Percentiles rank a stretch among this genome's conserved stretches.
Conservation (phyloP, 139 green algal genomes). For the Axilococcus clingmanii region DNA sequence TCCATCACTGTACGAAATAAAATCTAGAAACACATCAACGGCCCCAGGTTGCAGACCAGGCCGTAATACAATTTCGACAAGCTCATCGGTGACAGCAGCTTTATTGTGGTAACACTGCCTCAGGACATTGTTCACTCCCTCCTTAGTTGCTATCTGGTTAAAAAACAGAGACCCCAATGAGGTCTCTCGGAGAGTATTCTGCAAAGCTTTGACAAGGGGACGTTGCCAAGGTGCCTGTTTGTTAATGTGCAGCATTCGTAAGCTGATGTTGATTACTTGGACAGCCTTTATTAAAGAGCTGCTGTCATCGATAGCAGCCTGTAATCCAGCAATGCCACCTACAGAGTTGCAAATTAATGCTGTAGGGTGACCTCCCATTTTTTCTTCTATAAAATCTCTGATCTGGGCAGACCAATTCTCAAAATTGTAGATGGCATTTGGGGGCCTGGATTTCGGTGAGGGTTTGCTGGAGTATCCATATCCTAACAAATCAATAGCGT, state of each 20-base stretch:
- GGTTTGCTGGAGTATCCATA: slow-evolving; percentile 77
- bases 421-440: slow-evolving; percentile 71
- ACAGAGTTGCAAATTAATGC: slow-evolving; percentile 77
- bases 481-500: slow-evolving; percentile 86
- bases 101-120: slow-evolving; percentile 78
- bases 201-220: slow-evolving; percentile 60
- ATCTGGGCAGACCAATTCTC: slow-evolving; percentile 41
- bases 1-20: slow-evolving; percentile 86
- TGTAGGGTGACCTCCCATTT: slow-evolving; percentile 28
- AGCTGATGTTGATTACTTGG: slow-evolving; percentile 68
- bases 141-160: slow-evolving; percentile 46
- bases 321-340: slow-evolving; percentile 38
- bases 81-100: slow-evolving; percentile 79
- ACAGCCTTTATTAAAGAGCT: slow-evolving; percentile 60
- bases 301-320: slow-evolving; percentile 38
- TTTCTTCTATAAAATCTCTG: slow-evolving; percentile 59
- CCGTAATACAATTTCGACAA: slow-evolving; percentile 82
- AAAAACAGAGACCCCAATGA: slow-evolving; percentile 70
- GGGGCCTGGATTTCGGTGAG: slow-evolving; percentile 30
- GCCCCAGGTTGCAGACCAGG: slow-evolving; percentile 79
- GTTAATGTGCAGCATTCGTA: slow-evolving; percentile 54
- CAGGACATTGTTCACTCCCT: slow-evolving; percentile 74
- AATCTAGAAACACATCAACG: slow-evolving; percentile 94
- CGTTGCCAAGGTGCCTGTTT: slow-evolving; percentile 42
- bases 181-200: slow-evolving; percentile 59